Percentiles rank a stretch among this genome's conserved stretches.
Evolutionary conservation across 371 early-diverging fungal genomes (phyloP).

Genomic region (Smittium culicis): DNA sequence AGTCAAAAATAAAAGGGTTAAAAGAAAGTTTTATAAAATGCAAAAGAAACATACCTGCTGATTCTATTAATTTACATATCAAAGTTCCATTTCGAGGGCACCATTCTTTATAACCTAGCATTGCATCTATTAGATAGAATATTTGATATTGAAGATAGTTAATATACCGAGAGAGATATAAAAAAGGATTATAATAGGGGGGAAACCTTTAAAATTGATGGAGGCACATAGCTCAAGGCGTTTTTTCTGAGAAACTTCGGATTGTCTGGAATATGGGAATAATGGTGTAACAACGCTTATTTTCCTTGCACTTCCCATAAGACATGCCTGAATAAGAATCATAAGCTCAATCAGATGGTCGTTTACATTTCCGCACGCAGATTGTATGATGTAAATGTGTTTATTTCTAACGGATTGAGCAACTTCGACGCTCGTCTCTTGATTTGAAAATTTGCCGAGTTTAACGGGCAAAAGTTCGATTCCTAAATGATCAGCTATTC

Average conservation of each 20-base stretch:
- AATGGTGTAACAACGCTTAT: conserved; percentile 62
- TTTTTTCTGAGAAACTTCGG: conserved; percentile 37
- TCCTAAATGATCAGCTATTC: conserved; percentile 73
- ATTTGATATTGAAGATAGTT: neutral
- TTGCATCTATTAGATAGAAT: neutral
- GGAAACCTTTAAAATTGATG: neutral
- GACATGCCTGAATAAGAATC: conserved; percentile 65
- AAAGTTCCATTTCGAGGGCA: conserved; percentile 78
- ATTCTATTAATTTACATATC: conserved; percentile 72
- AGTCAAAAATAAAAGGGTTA: neutral
- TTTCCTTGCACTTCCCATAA: conserved; percentile 49
- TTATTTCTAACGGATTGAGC: conserved; percentile 80
- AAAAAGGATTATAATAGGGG: neutral
- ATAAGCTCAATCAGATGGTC: conserved; percentile 68
- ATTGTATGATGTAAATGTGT: conserved; percentile 86
- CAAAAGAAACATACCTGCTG: conserved; percentile 38
- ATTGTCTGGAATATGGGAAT: conserved; percentile 78
- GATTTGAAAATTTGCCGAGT: conserved; percentile 61
- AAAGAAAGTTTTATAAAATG: neutral
- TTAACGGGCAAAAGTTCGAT: conserved; percentile 50
- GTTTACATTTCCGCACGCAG: conserved; percentile 77
- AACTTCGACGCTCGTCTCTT: conserved; percentile 78
- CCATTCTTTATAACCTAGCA: conserved; percentile 61
- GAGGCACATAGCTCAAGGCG: conserved; percentile 6
- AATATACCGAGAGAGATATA: neutral